Evolutionary conservation across 129 eudicot species (phyloP).

Genomic region (sunflower (Helianthus annuus)): HanXRQr2.0-SUNRISE NC_035449.2:71654565-71655064

Average conservation of each 20-base stretch:
- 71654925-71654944: slow-evolving; percentile 51
- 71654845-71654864: slow-evolving; percentile 32
- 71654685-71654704: not conserved
- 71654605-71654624: not conserved
- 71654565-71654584: not conserved
- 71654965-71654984: slow-evolving; percentile 51
- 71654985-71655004: slow-evolving; percentile 24
- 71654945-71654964: slow-evolving; percentile 61
- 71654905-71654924: slow-evolving; percentile 78
- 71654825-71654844: slow-evolving; percentile 93
- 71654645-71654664: slow-evolving; percentile 21
- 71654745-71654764: slow-evolving; percentile 23
- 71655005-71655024: no score
- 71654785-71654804: slow-evolving; percentile 72
- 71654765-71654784: slow-evolving; percentile 49
- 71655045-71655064: no score
- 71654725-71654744: slow-evolving; percentile 20
- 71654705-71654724: slow-evolving; percentile 23
- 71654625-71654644: slow-evolving; percentile 11
- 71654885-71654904: slow-evolving; percentile 82
- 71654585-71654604: not conserved
- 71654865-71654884: slow-evolving; percentile 32
- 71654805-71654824: slow-evolving; percentile 90
- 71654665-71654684: slow-evolving; percentile 26
- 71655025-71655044: no score